phyloP scores from a whole-genome alignment of 2,329 filamentous ascomycete genomes.

The Calonectria montana region DNA sequence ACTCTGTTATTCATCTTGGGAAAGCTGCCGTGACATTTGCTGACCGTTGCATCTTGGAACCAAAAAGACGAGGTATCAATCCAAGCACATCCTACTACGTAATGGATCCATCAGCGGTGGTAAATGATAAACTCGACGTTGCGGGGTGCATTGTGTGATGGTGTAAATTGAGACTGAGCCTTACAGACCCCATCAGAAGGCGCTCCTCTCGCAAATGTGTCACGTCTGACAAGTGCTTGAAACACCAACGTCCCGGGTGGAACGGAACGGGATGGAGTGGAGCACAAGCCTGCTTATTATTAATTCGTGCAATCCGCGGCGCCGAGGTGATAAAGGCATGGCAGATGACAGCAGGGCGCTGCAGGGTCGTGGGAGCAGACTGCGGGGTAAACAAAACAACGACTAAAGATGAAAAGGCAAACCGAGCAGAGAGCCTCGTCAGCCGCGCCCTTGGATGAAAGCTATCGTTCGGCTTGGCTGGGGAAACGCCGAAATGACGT shows the following conservation, averaged over 20 bases:
- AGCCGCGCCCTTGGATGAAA: neutral
- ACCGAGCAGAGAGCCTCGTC: neutral
- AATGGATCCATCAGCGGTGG: no score
- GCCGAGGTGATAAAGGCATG: neutral
- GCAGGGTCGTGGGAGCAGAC: no score
- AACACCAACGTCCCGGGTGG: neutral
- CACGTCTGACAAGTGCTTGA: neutral
- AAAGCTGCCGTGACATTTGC: neutral
- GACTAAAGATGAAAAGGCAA: neutral
- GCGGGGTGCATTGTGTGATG: no score
- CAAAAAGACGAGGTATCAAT: neutral
- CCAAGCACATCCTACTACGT: neutral
- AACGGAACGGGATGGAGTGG: neutral
- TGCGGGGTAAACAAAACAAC: no score
- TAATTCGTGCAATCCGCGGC: neutral
- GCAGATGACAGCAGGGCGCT: no score
- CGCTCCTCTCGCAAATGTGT: no score
- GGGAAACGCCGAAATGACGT: constrained; percentile 1
- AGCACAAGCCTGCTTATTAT: no score
- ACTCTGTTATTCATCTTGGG: neutral
- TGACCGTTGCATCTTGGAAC: neutral
- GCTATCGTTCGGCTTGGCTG: neutral
- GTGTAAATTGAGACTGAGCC: no score
- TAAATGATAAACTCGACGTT: no score
- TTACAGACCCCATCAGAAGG: no score